A percentile compares a stretch with the other conserved stretches of the same genome.
These are phyloP conservation scores for Phialocephala subalpina DNA, from an alignment of 2,329 filamentous ascomycete genomes.

Conservation along the genomic window DNA sequence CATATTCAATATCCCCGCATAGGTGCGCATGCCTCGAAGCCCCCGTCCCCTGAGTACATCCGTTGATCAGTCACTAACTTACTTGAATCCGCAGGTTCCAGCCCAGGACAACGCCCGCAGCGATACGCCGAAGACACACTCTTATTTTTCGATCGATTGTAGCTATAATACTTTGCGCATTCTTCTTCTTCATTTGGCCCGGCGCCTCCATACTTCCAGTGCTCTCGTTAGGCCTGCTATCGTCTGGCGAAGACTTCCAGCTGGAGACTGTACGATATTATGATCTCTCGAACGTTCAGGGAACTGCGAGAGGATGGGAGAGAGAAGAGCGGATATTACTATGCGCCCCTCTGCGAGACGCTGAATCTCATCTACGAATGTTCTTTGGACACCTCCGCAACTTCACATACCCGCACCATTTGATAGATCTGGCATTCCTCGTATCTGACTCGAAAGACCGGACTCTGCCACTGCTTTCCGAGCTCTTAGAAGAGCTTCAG, in stretches of 20 bases:
- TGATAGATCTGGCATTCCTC: constrained; percentile 95
- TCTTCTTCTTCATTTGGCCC: constrained; percentile 82
- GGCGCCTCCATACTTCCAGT: constrained; percentile 67
- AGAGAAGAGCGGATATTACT: constrained; percentile 93
- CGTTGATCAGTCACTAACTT: constrained; percentile 25
- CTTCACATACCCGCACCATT: constrained; percentile 94
- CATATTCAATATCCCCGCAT: constrained; percentile 89
- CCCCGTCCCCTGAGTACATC: constrained; percentile 27
- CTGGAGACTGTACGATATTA: constrained; percentile 98
- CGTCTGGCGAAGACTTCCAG: constrained; percentile 73
- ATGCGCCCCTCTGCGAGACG: constrained; percentile 93
- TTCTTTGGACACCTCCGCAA: constrained; percentile 98
- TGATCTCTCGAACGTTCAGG: constrained; percentile 90
- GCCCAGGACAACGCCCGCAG: constrained; percentile 77
- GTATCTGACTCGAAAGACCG: constrained; percentile 97
- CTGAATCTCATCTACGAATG: constrained; percentile 91
- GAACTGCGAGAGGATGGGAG: constrained; percentile 93
- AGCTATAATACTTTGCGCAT: constrained; percentile 62
- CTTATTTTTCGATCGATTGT: constrained; percentile 74
- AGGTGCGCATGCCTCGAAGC: constrained; percentile 63
- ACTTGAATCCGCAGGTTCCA: constrained; percentile 72
- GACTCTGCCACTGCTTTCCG: constrained; percentile 78
- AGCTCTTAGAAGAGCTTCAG: constrained; percentile 82
- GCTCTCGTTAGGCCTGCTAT: constrained; percentile 75
- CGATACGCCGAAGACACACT: constrained; percentile 76